phyloP scores from a whole-genome alignment of 2,329 filamentous ascomycete species.

The Calonectria pseudoreteaudii region DNA sequence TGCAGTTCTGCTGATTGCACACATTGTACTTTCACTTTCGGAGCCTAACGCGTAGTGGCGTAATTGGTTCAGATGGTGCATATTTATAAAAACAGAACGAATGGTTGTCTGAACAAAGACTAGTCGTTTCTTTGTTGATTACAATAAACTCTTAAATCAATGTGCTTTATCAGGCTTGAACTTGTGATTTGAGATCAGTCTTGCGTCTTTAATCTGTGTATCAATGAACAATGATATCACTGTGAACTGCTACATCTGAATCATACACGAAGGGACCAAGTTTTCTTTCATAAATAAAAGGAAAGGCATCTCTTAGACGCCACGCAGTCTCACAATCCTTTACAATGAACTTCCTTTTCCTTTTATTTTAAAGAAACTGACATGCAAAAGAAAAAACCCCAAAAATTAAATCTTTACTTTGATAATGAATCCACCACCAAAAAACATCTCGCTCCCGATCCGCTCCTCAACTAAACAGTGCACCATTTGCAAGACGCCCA shows the following conservation, averaged over 20 bases:
- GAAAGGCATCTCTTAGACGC: neutral
- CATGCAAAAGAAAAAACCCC: neutral
- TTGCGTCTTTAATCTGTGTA: neutral
- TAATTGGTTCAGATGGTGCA: neutral
- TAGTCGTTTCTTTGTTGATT: neutral
- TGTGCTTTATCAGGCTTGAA: neutral
- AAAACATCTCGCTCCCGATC: neutral
- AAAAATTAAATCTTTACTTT: neutral
- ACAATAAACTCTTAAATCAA: neutral
- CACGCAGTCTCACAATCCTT: neutral
- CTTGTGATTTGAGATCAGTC: neutral
- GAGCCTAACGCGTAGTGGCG: neutral
- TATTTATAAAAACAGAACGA: neutral
- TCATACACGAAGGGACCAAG: neutral
- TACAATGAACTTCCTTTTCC: neutral
- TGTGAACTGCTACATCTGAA: neutral
- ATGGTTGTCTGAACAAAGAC: neutral
- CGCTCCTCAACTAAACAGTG: conserved; percentile 19
- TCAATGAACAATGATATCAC: neutral
- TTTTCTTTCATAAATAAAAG: neutral
- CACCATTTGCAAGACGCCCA: neutral
- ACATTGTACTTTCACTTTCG: neutral
- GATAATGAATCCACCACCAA: neutral
- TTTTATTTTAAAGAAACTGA: neutral
- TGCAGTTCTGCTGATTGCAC: neutral